Conservation (phyloP, 306 rosid species). For the Casuarina glauca region DNA sequence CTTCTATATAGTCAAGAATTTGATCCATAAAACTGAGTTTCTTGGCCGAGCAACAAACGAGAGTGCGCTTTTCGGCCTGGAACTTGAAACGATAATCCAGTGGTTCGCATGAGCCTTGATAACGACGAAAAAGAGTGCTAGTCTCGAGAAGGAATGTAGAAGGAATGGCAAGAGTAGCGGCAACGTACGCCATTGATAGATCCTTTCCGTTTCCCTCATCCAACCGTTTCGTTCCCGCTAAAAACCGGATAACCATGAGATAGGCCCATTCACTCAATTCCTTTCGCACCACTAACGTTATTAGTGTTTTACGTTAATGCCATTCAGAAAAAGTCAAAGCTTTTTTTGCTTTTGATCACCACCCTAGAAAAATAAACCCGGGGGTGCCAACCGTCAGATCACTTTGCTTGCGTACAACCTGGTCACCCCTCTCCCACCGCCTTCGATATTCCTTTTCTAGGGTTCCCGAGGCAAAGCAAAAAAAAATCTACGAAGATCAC, state of each 20-base stretch:
- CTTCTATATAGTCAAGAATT: conserved; percentile 95
- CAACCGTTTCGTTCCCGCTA: conserved; percentile 61
- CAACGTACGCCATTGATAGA: conserved; percentile 53
- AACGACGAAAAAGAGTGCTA: conserved; percentile 23
- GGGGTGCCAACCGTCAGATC: conserved; percentile 20
- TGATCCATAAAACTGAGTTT: conserved; percentile 70
- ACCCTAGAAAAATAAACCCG: conserved; percentile 5
- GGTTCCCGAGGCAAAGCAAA: not conserved
- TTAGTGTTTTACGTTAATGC: conserved; percentile 19
- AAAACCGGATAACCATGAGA: conserved; percentile 30
- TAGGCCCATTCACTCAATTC: not conserved
- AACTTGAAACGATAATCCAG: conserved; percentile 26
- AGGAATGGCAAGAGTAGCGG: conserved; percentile 29
- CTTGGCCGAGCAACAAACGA: conserved; percentile 65
- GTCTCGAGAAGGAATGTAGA: conserved; percentile 36
- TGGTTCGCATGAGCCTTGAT: conserved; percentile 31
- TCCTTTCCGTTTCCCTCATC: conserved; percentile 24
- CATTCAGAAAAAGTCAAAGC: not conserved
- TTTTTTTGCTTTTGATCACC: conserved; percentile 11
- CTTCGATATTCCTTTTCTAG: not conserved
- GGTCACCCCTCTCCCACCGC: not conserved
- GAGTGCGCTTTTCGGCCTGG: conserved; percentile 23
- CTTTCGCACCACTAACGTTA: conserved; percentile 3
- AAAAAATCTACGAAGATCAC: not conserved
- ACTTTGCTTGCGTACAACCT: not conserved